Evolutionary conservation across 441 rosid genomes (phyloP), one percentile per base, ranked within the genome.

Genomic region (Melastoma candidum): DNA sequence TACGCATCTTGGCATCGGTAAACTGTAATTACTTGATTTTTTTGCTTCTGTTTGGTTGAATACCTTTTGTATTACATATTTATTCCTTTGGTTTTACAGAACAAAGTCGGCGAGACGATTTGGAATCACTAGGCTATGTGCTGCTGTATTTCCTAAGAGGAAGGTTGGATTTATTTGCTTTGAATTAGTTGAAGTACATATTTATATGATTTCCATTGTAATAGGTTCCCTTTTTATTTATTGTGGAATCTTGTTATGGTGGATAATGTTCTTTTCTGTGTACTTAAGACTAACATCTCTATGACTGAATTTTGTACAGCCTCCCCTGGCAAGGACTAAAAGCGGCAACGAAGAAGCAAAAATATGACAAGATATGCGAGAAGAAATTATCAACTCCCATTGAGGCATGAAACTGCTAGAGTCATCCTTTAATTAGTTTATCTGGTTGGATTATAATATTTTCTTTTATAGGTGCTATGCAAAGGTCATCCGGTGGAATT

Each of bases 301-400:
- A 12, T 45, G 54, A 64, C 61, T 2, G 8, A 36, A 36, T 66
- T 48, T 46, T 45, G 12, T 26, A 12, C 70, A 93, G 97, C 75
- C 95, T 88, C 70, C 98, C 97, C 60, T 93, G 98, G 98, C 98
- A 92, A 26, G 56, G 56, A 52, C 56, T 52, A 44, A 52, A 51
- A 52, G 56, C 56, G 12, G 56, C 56, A 4, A 52, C 56, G 32
- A 52, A 52, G 56, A 52, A 52, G 43, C 46, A 52, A 29, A 52
- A 52, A 44, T 52, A 52, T 36, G 56, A 52, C 43, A 52, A 52
- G 56, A 52, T 52, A 29, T 52, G 56, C 22, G 56, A 52, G 56
- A 52, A 52, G 56, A 52, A 52, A 44, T 52, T 52, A 52, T 52
- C 56, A 14, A 52, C 56, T 14, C 56, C 56, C 11, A 88, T 89